Evolutionary conservation across 768 basidiomycete species (phyloP), one percentile per base, ranked within the genome.

Genomic region (Boletus rufocinnamomeus): DNA sequence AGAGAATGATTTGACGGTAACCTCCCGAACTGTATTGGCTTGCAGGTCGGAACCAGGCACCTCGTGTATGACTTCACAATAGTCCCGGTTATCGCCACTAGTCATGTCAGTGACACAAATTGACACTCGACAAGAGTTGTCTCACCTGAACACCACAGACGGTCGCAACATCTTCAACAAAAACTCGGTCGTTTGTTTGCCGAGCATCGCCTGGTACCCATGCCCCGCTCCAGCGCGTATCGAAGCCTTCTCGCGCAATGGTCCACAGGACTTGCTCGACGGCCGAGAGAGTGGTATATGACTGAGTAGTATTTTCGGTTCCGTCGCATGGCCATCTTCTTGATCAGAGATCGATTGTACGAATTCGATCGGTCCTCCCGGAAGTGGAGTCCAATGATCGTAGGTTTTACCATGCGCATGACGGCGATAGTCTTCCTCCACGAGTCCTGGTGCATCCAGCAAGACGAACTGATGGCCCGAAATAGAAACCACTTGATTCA

Each of bases 11-110:
- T 94, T 95, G 58, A 96, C 79, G 1, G 93, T 95, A 23, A 94
- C 82, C 74, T 96, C 94, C 48, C 86, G 86, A 45, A 87, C 76
- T 3, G 66, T 58, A 61, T 60, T 61, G 17, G 55, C 52, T 50
- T 55, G 65, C 59, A 59, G 49, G 45, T 71, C 66, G 21, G 64
- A 60, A n/a, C 60, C 64, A 4, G 71, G 67, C 10, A 76, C 62
- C 35, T 74, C 74, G 70, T 91, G 90, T 25, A 73, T 74, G 65
- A 88, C 81, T 63, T 93, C 91, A 66, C 95, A 98, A 66, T 91
- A 91, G 73, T 97, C 95, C 50, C 92, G 89, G 71, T 96, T 91
- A 73, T 98, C 93, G 7, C 87, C 95, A 66, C 91, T 91, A 61
- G 13, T 27, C 46, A 27, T 4, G 13, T 59, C 38, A 57, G 32